These are phyloP conservation scores for Panus rudis DNA, from an alignment of 768 basidiomycete genomes.

Conservation along the genomic window DNA sequence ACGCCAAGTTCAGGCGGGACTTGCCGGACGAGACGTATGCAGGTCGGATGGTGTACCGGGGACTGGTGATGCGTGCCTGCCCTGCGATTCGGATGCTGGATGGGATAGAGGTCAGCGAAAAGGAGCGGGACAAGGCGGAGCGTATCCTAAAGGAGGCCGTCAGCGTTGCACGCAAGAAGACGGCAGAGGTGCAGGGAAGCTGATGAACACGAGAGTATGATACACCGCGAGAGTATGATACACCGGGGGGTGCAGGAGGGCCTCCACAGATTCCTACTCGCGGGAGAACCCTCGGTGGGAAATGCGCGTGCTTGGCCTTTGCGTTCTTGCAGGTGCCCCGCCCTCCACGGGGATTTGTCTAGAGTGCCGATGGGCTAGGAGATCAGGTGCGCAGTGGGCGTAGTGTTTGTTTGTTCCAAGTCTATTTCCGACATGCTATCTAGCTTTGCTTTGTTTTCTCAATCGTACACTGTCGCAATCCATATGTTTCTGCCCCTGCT, in stretches of 20 bases:
- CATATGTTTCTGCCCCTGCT: too few relatives aligned
- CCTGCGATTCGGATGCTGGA: slow-evolving; percentile 65
- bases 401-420: too few relatives aligned
- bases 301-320: too few relatives aligned
- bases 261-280: too few relatives aligned
- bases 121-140: slow-evolving; percentile 81
- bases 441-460: too few relatives aligned
- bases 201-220: background rate
- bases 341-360: too few relatives aligned
- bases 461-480: too few relatives aligned
- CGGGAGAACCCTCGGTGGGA: background rate
- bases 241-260: too few relatives aligned
- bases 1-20: slow-evolving; percentile 80
- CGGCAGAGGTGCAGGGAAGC: background rate
- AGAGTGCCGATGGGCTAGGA: too few relatives aligned
- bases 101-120: slow-evolving; percentile 74
- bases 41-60: slow-evolving; percentile 84
- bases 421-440: too few relatives aligned
- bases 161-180: slow-evolving; percentile 1
- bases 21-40: slow-evolving; percentile 86
- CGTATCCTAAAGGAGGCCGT: slow-evolving; percentile 54
- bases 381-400: too few relatives aligned
- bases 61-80: slow-evolving; percentile 77
- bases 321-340: too few relatives aligned
- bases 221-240: background rate